These are phyloP conservation scores for Leccinum uliginosum DNA, from an alignment of 768 basidiomycete species.

Conservation along the genomic window DNA sequence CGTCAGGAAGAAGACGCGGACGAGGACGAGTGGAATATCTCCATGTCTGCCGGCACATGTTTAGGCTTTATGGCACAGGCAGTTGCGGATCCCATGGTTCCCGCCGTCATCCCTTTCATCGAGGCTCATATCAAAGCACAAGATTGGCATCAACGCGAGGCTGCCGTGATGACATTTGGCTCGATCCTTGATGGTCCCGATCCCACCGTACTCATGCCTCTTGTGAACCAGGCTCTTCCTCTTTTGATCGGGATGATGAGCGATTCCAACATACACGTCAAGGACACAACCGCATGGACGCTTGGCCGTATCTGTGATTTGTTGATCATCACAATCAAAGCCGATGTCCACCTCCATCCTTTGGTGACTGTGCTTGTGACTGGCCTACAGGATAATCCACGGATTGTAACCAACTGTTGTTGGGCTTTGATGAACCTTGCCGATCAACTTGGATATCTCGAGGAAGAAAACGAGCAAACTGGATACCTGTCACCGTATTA, in stretches of 20 bases:
- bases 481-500: conserved; percentile 86
- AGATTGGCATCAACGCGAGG: conserved; percentile 95
- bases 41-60: conserved; percentile 95
- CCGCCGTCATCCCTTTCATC: conserved; percentile 95
- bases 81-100: conserved; percentile 86
- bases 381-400: conserved; percentile 74
- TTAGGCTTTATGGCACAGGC: conserved; percentile 84
- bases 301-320: conserved; percentile 92
- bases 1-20: conserved; percentile 96
- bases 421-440: conserved; percentile 96
- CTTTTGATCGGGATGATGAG: conserved; percentile 95
- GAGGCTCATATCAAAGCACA: conserved; percentile 89
- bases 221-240: conserved; percentile 91
- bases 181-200: conserved; percentile 97
- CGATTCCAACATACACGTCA: conserved; percentile 79
- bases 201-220: conserved; percentile 77
- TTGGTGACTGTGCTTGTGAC: conserved; percentile 79
- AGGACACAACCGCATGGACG: conserved; percentile 98
- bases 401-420: conserved; percentile 91
- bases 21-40: conserved; percentile 98
- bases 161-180: conserved; percentile 97
- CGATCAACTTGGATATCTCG: conserved; percentile 77
- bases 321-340: conserved; percentile 80
- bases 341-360: conserved; percentile 81
- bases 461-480: conserved; percentile 53